phyloP scores from a whole-genome alignment of 352 stramenopile genomes.

The Thraustotheca clavata region DNA sequence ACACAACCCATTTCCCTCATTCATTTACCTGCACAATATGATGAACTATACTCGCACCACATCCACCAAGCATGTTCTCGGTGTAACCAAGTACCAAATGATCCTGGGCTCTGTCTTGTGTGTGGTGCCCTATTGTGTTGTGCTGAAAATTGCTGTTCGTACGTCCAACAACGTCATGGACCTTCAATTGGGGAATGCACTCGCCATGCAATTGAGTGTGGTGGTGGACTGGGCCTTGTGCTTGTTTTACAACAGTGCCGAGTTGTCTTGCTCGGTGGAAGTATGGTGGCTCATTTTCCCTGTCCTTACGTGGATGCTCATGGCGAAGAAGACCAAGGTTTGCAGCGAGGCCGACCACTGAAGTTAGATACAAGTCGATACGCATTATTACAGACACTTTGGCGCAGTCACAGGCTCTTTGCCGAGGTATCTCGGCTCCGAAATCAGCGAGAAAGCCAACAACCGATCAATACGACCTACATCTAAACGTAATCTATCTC shows the following conservation, averaged over 20 bases:
- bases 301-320: slow-evolving; percentile 80
- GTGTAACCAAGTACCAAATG: slow-evolving; percentile 54
- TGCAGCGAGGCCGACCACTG: slow-evolving; percentile 70
- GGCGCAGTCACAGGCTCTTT: slow-evolving; percentile 77
- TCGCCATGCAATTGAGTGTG: slow-evolving; percentile 72
- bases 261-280: slow-evolving; percentile 70
- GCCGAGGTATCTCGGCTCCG: slow-evolving; percentile 76
- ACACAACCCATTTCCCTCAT: slow-evolving; percentile 50
- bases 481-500: slow-evolving; percentile 35
- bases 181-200: slow-evolving; percentile 78
- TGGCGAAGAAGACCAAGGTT: slow-evolving; percentile 74
- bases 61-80: slow-evolving; percentile 55
- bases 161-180: slow-evolving; percentile 61
- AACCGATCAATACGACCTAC: slow-evolving; percentile 81
- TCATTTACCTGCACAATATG: slow-evolving; percentile 75
- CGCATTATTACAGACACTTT: slow-evolving; percentile 68
- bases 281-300: slow-evolving; percentile 80
- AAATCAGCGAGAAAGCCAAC: slow-evolving; percentile 81
- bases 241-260: slow-evolving; percentile 80
- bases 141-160: slow-evolving; percentile 75
- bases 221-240: slow-evolving; percentile 74
- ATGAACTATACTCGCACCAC: slow-evolving; percentile 76
- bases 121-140: slow-evolving; percentile 80
- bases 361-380: slow-evolving; percentile 68
- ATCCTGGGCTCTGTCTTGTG: slow-evolving; percentile 74